Percentiles rank a stretch among this genome's conserved stretches.
Evolutionary conservation across 1,139 yeast species (phyloP).

Genomic region (Kodamaea fungicola): DNA sequence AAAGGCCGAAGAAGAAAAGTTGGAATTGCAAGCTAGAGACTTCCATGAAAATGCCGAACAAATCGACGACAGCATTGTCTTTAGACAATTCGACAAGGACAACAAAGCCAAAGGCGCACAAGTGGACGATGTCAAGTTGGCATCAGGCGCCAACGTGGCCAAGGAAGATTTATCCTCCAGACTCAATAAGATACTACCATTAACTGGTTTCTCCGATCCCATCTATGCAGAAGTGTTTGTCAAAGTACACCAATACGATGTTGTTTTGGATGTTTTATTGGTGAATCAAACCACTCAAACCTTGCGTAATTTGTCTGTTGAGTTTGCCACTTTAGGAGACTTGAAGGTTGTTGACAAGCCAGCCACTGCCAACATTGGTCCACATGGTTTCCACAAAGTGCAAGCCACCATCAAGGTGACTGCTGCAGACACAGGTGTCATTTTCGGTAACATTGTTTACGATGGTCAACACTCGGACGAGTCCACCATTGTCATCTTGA

Average conservation of each 20-base stretch:
- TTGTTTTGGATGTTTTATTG: constrained; percentile 85
- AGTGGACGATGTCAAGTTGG: constrained; percentile 51
- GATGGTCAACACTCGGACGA: constrained; percentile 96
- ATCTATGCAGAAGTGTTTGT: constrained; percentile 97
- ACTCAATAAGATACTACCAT: constrained; percentile 82
- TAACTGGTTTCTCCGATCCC: constrained; percentile 97
- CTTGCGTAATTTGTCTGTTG: constrained; percentile 86
- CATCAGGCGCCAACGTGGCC: constrained; percentile 42
- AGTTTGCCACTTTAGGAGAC: constrained; percentile 95
- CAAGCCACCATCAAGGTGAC: constrained; percentile 92
- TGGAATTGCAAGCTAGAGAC: constrained; percentile 56
- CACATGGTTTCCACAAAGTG: constrained; percentile 90
- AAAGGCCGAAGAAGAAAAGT: constrained; percentile 53
- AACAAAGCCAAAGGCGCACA: constrained; percentile 25
- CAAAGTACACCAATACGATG: constrained; percentile 93
- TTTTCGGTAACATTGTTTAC: constrained; percentile 94
- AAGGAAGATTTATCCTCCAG: constrained; percentile 69
- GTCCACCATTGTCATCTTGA: constrained; percentile 83
- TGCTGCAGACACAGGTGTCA: constrained; percentile 84
- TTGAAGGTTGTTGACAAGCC: constrained; percentile 93
- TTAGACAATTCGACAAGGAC: constrained; percentile 74
- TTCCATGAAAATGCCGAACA: constrained; percentile 70
- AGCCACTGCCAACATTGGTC: constrained; percentile 88
- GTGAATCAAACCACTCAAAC: constrained; percentile 94
- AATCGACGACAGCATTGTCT: constrained; percentile 75